Base-by-base conservation (phyloP, 129 eudicot genomes). In the Rutidosis leptorrhynchoides region DNA sequence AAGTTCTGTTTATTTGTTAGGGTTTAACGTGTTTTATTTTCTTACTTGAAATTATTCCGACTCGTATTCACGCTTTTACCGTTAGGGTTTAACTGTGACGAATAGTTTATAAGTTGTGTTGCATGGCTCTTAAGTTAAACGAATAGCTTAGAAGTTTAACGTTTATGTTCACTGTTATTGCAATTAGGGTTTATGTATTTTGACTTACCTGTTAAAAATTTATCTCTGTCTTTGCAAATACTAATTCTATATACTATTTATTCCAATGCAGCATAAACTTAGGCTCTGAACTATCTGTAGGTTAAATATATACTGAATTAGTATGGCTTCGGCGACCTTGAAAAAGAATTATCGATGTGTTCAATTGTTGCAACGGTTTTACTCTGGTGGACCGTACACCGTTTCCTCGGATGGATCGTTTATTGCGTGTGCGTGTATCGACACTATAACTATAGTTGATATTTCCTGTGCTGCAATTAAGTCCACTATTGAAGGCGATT, bases 401-500 rank as follows among this genome's bases (percentile, higher is more conserved):
- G 86, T 89, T 21, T 85, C 96, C 1, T 79, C 92, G 0, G 95
- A 89, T 77, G 95, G 83, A 19, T 80, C 88, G 0, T 93, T 89
- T 76, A 76, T 93, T 12, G 99, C 79, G 14, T 93, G 99, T 58
- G 83, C 88, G 3, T 93, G 93, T 60, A 87, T 86, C 35, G 95
- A 89, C 40, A 62, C 84, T 8, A 86, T 93, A 12, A 89, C 84
- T 65, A 84, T 93, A 25, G 88, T 88, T 1, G 91, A 93, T 77
- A 69, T 95, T n/a, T 80, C 90, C 0, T 81, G 84, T 59, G 86
- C 96, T 70, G 78, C 88, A 27, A 82, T 89, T 25, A 93, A 81
- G 58, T 87, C 95, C 46, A 86, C 95, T 37, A 80, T 93, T 42
- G 93, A 86, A 75, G 90, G 96, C 2, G 96, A 93, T 79, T 85